Base-by-base conservation (phyloP, 257 asterid species). In the Plantago ovata region DNA sequence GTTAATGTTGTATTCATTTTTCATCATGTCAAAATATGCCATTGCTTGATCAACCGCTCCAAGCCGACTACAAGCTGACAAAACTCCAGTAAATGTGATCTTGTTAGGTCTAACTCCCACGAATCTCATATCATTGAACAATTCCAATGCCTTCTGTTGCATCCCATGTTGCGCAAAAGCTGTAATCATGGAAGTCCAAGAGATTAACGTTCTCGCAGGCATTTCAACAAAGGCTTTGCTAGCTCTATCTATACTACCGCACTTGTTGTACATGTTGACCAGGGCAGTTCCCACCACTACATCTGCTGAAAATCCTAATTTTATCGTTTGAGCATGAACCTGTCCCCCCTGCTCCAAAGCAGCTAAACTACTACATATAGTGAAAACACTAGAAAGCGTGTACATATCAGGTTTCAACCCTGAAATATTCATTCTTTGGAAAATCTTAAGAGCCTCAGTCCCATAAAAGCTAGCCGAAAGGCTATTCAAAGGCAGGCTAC, bases 261-360 rank as follows among this genome's bases (percentile, higher is more conserved):
- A 87, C 72, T 92, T 87, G 24, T 77, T 79, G 56, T 91, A 91
- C 98, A 91, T 91, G 81, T 77, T 89, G 24, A 91, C 88, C 18
- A 91, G 75, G 68, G 98, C 75, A 59, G 98, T 91, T 12, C 87
- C 93, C 62, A 91, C 94, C 3, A 91, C 81, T 22, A 87, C 87
- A 18, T 88, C 95, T 4, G 94, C 80, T 46, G 84, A 70, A 59
- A 46, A 81, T 4, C 98, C 98, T 0, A 87, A 69, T 65, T 92
- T 92, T 59, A 92, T 73, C 18, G 84, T 56, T 38, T 75, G 94
- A 33, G 98, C 98, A 61, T 92, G 98, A 67, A 85, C 65, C 75
- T 92, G 98, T 22, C 88, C 93, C 58, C 98, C 98, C 51, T 92
- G 95, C 60, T 92, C 90, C 80, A 83, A 13, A 24, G 90, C 96